Conservation (phyloP, 2,329 filamentous ascomycete genomes). For the Trichoderma sp. region DNA sequence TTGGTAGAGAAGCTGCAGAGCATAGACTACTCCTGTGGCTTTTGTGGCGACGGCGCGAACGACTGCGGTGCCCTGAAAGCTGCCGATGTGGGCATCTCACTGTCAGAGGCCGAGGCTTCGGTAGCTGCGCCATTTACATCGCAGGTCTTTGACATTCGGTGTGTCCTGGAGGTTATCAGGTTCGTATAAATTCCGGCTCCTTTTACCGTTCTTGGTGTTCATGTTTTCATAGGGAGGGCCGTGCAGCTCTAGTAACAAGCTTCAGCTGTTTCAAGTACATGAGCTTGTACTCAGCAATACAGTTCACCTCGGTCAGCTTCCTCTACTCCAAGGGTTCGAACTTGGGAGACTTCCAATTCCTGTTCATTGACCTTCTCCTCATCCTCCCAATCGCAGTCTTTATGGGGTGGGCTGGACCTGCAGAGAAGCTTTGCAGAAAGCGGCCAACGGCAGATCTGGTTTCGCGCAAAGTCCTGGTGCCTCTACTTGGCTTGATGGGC, state of each 20-base stretch:
- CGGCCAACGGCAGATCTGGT: slow-evolving; percentile 90
- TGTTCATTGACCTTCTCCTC: slow-evolving; percentile 90
- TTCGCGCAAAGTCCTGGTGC: slow-evolving; percentile 86
- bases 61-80: slow-evolving; percentile 97
- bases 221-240: slow-evolving; percentile 68
- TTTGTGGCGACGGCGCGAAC: slow-evolving; percentile 96
- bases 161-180: slow-evolving; percentile 89
- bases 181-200: slow-evolving; percentile 39
- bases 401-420: slow-evolving; percentile 96
- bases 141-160: slow-evolving; percentile 92
- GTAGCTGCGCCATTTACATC: slow-evolving; percentile 98
- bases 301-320: slow-evolving; percentile 96
- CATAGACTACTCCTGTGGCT: slow-evolving; percentile 92
- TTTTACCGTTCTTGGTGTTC: slow-evolving; percentile 27
- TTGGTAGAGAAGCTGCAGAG: slow-evolving; percentile 95
- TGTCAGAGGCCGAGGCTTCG: slow-evolving; percentile 96
- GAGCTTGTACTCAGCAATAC: slow-evolving; percentile 98
- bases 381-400: slow-evolving; percentile 97
- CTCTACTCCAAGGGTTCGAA: slow-evolving; percentile 93
- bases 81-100: slow-evolving; percentile 93
- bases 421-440: slow-evolving; percentile 75
- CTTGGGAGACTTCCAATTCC: slow-evolving; percentile 94
- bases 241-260: slow-evolving; percentile 93
- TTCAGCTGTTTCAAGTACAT: slow-evolving; percentile 99
- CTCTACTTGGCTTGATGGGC: slow-evolving; percentile 83